phyloP scores from a whole-genome alignment of 345 rosid species.

The Boechera divaricarpa region DNA sequence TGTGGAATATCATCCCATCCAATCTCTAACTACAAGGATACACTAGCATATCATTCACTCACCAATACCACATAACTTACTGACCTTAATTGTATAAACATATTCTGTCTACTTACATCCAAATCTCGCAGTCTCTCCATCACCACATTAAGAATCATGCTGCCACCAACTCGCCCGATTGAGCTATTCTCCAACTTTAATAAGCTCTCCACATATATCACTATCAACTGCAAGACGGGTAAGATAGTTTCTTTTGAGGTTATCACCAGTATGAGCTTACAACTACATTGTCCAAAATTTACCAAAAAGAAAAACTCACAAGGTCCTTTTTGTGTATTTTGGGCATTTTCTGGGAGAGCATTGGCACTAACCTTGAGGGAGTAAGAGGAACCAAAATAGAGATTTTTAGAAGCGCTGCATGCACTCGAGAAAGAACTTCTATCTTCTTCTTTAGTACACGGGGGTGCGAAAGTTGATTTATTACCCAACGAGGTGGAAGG shows the following conservation, averaged over 20 bases:
- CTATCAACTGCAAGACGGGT: slow-evolving; percentile 44
- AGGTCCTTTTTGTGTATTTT: slow-evolving; percentile 51
- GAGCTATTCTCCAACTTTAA: slow-evolving; percentile 73
- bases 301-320: slow-evolving; percentile 49
- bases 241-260: slow-evolving; percentile 20
- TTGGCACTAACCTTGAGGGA: slow-evolving; percentile 59
- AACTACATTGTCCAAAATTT: neutral
- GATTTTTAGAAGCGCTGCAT: slow-evolving; percentile 64
- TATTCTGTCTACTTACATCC: slow-evolving; percentile 65
- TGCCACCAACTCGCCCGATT: slow-evolving; percentile 74
- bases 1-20: slow-evolving; percentile 77
- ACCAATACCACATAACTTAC: slow-evolving; percentile 5
- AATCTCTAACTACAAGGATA: slow-evolving; percentile 62
- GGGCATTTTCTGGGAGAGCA: slow-evolving; percentile 68
- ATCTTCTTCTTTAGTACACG: slow-evolving; percentile 55
- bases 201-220: slow-evolving; percentile 77
- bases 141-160: slow-evolving; percentile 67
- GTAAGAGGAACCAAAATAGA: slow-evolving; percentile 74
- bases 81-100: slow-evolving; percentile 10
- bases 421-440: slow-evolving; percentile 77
- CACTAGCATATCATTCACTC: slow-evolving; percentile 9
- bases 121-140: slow-evolving; percentile 80
- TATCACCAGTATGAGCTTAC: slow-evolving; percentile 5
- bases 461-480: slow-evolving; percentile 44
- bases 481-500: slow-evolving; percentile 56